These are phyloP conservation scores for Phytophthora pinifolia DNA, from an alignment of 352 stramenopile genomes.

Conservation along the genomic window DNA sequence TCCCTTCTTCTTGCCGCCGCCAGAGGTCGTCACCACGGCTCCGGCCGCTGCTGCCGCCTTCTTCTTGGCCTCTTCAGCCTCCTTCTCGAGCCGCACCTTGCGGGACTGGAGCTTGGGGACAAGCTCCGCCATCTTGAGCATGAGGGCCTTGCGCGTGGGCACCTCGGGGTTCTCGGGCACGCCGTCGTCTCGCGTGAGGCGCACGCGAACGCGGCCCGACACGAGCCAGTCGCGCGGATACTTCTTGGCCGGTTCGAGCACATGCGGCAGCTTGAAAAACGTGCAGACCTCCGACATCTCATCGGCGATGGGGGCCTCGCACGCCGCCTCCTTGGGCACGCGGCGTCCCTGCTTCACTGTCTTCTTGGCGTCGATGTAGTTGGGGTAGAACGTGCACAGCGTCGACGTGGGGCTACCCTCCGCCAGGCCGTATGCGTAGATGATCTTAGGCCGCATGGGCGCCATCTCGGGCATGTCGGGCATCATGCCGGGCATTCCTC, in stretches of 20 bases:
- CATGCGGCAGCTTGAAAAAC: constrained; percentile 79
- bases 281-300: constrained; percentile 88
- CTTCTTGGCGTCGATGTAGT: constrained; percentile 86
- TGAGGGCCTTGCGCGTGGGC: constrained; percentile 67
- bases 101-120: constrained; percentile 85
- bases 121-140: constrained; percentile 88
- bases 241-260: constrained; percentile 81
- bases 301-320: constrained; percentile 65
- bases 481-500: constrained; percentile 37
- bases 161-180: constrained; percentile 69
- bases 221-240: constrained; percentile 81
- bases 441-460: constrained; percentile 57
- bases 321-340: constrained; percentile 64
- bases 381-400: constrained; percentile 84
- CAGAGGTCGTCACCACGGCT: constrained; percentile 23
- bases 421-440: constrained; percentile 67
- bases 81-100: constrained; percentile 73
- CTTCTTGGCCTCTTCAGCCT: constrained; percentile 60
- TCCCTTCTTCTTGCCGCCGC: constrained; percentile 80
- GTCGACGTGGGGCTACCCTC: constrained; percentile 53
- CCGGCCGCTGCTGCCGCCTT: constrained; percentile 37
- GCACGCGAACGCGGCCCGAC: constrained; percentile 69
- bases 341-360: constrained; percentile 81
- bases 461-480: constrained; percentile 56
- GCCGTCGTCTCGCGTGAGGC: constrained; percentile 62